Evolutionary conservation across 2,329 filamentous ascomycete species (phyloP).

Genomic region (Pseudonectria foliicola): DNA sequence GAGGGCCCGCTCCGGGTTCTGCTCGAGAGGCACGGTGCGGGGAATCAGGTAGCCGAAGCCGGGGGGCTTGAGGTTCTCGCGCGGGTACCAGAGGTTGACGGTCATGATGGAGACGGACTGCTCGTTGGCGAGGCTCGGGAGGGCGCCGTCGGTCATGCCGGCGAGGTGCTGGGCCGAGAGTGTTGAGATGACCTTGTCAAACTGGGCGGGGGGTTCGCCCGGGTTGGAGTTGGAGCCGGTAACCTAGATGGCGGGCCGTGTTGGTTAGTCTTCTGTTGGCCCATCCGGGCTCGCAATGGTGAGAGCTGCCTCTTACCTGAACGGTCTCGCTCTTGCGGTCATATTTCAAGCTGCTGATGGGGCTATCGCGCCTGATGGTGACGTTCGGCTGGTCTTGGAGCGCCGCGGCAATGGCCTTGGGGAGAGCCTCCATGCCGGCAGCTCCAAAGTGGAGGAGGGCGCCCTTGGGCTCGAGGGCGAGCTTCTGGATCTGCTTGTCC

Average conservation of each 20-base stretch:
- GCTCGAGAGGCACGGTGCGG: constrained; percentile 56
- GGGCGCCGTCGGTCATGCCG: constrained; percentile 25
- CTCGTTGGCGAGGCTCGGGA: constrained; percentile 45
- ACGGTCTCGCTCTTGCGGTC: constrained; percentile 31
- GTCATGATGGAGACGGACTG: constrained; percentile 79
- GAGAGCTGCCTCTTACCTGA: constrained; percentile 27
- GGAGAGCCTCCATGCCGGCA: constrained; percentile 57
- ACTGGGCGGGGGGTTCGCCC: constrained; percentile 17
- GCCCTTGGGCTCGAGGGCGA: constrained; percentile 25
- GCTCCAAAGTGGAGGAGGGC: constrained; percentile 31
- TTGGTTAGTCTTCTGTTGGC: no score
- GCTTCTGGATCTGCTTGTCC: constrained; percentile 23
- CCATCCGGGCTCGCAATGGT: neutral
- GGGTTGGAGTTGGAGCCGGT: constrained; percentile 6
- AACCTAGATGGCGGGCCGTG: constrained; percentile 6
- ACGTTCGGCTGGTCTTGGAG: constrained; percentile 52
- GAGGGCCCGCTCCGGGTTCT: constrained; percentile 77
- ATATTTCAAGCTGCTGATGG: constrained; percentile 41
- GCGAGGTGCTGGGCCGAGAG: constrained; percentile 43
- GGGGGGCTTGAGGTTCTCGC: constrained; percentile 52
- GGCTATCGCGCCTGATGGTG: constrained; percentile 42
- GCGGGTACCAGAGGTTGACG: constrained; percentile 79
- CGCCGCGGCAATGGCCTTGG: constrained; percentile 43
- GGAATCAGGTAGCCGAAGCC: constrained; percentile 95
- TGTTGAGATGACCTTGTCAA: constrained; percentile 60